phyloP scores from a whole-genome alignment of 2,329 filamentous ascomycete species.

The Ascomycota sp. region DNA sequence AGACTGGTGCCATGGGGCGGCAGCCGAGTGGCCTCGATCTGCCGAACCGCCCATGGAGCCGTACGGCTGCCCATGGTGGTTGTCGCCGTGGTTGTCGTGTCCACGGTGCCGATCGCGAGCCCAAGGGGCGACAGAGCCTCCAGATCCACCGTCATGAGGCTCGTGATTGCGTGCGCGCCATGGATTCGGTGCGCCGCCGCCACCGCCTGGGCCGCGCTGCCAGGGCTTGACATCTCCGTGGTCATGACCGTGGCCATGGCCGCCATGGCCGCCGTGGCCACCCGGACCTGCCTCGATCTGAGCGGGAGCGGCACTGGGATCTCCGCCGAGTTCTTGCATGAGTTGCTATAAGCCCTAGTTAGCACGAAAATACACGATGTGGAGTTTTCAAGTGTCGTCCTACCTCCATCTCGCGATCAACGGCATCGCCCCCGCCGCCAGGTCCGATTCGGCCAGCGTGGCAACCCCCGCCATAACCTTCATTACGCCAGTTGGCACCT shows the following conservation, averaged over 20 bases:
- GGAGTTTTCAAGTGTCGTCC: too few species aligned
- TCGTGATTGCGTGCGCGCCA: constrained; percentile 44
- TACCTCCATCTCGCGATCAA: constrained; percentile 90
- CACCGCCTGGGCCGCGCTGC: constrained; percentile 70
- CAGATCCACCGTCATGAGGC: constrained; percentile 22
- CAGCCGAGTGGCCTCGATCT: constrained; percentile 13
- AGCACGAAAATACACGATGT: too few species aligned
- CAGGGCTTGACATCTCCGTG: constrained; percentile 56
- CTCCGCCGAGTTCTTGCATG: constrained; percentile 88
- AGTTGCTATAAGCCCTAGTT: constrained; percentile 46
- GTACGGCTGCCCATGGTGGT: constrained; percentile 1
- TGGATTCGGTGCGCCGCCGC: constrained; percentile 51
- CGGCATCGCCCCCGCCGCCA: constrained; percentile 61
- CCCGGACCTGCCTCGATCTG: constrained; percentile 71
- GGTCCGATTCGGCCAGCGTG: constrained; percentile 44
- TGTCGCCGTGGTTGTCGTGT: constrained; percentile 12
- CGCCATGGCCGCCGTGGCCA: constrained; percentile 12
- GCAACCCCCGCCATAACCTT: constrained; percentile 28
- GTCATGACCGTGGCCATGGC: constrained; percentile 17
- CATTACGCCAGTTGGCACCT: constrained; percentile 81
- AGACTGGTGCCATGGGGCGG: constrained; percentile 29
- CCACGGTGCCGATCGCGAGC: constrained; percentile 35
- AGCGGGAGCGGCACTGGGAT: constrained; percentile 43
- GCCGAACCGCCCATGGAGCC: constrained; percentile 5
- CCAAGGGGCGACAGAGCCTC: constrained; percentile 36